Evolutionary conservation across 306 rosid genomes (phyloP).

Genomic region (Urtica urens): DNA sequence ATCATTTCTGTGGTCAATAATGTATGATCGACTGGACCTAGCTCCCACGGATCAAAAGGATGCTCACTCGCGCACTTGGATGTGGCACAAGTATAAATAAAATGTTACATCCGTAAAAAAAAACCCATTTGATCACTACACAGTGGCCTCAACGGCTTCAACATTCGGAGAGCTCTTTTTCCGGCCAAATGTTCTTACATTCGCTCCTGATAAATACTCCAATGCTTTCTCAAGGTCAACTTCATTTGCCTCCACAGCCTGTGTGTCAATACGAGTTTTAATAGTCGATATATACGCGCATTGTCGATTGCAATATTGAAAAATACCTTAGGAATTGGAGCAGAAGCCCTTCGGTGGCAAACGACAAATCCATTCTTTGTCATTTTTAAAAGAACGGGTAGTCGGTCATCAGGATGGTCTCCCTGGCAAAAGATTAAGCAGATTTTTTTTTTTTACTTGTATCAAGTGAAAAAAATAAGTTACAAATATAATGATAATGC

Average conservation of each 20-base stretch:
- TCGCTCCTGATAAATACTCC: constrained; percentile 39
- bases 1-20: too few relatives aligned
- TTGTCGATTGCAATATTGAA: too few relatives aligned
- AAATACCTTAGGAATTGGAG: constrained; percentile 57
- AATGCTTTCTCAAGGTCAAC: constrained; percentile 56
- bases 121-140: background rate
- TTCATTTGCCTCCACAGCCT: constrained; percentile 50
- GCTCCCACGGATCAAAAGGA: too few relatives aligned
- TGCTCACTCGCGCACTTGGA: too few relatives aligned
- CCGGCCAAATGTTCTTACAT: constrained; percentile 46
- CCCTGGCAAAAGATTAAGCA: constrained; percentile 44
- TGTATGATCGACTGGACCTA: too few relatives aligned
- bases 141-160: constrained; percentile 37
- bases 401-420: constrained; percentile 70
- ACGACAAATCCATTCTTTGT: constrained; percentile 45
- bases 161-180: constrained; percentile 44
- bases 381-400: constrained; percentile 50
- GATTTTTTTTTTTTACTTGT: too few relatives aligned
- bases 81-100: background rate
- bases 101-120: background rate
- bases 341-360: constrained; percentile 45
- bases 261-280: constrained; percentile 24
- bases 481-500: constrained; percentile 1
- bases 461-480: background rate
- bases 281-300: too few relatives aligned